Evolutionary conservation across 768 basidiomycete species (phyloP), one percentile per base, ranked within the genome.

Genomic region (Rhodotorula babjevae): DNA sequence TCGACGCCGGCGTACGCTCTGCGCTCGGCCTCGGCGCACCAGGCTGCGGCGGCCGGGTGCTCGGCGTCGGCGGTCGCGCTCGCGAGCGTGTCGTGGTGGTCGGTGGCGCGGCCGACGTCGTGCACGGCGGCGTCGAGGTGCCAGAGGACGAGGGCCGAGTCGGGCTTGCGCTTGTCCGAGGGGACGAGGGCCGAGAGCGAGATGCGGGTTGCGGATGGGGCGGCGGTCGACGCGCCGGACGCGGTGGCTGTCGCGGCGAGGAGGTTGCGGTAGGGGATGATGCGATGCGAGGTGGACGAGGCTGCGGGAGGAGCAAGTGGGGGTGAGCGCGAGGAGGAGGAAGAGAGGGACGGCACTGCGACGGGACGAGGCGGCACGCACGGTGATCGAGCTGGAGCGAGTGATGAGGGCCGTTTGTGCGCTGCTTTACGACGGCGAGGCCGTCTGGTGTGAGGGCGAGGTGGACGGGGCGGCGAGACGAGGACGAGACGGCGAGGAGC

Each of bases 141-240:
- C 61, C 56, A 63, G 16, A 71, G 61, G n/a, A 44, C 62, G 16
- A 50, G 27, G 5, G 55, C 49, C 0, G 27, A 2, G 15, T 33
- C 18, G 3, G 62, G 31, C 7, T 65, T 44, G 18, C n/a, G 19
- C 29, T 42, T 40, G 1, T n/a, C 16, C 31, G 50, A 18, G 10
- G 71, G 62, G n/a, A 72, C 66, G 56, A 72, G 65, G 36, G 71
- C 71, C 2, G 50, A 10, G 49, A 67, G 25, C 12, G 61, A 25
- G n/a, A 67, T 10, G 56, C 25, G 19, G 19, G 46, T 1, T 36
- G 25, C 0, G 9, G 70, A 44, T 27, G 33, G 21, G 21, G 68
- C 19, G 46, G 4, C 6, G 65, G 57, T 53, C 23, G 12, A 25
- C 16, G 25, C 36, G 56, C 11, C 44, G 23, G 55, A 15, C 21